Evolutionary conservation across 2,329 filamentous ascomycete species (phyloP).

Genomic region (Penicillium fuscoglaucum): DNA sequence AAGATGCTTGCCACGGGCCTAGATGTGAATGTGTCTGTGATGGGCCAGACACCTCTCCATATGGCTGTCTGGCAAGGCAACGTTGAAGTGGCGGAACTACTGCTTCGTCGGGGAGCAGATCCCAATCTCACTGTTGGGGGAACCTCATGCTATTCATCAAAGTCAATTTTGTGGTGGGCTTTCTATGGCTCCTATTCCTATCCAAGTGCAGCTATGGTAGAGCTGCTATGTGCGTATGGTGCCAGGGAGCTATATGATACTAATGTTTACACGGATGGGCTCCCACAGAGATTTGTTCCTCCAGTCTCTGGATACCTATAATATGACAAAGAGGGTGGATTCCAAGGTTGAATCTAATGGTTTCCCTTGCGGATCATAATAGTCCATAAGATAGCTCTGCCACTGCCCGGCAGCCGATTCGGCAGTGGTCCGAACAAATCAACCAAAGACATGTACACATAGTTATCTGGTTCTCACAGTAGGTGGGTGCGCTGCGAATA

Average conservation of each 20-base stretch:
- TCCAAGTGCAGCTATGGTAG: neutral
- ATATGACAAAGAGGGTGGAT: neutral
- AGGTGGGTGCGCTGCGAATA: neutral
- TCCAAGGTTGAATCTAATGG: neutral
- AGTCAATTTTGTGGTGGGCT: neutral
- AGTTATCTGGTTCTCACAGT: neutral
- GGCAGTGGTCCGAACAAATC: neutral
- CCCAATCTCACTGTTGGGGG: neutral
- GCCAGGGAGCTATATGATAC: neutral
- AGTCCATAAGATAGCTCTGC: too few relatives aligned
- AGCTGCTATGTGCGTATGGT: conserved; percentile 1
- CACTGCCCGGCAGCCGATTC: too few relatives aligned
- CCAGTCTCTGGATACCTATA: neutral
- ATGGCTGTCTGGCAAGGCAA: neutral
- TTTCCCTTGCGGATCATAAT: neutral
- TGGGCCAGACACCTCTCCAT: neutral
- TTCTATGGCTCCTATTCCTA: neutral
- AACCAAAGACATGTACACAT: neutral
- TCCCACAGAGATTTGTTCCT: neutral
- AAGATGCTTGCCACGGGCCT: neutral
- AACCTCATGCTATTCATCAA: neutral
- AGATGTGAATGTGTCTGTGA: conserved; percentile 1
- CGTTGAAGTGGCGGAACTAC: neutral
- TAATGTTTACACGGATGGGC: too few relatives aligned
- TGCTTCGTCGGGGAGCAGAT: conserved; percentile 4